These are phyloP conservation scores for Dendrobium huoshanense DNA, from an alignment of 106 monocot genomes.

Conservation along the genomic window DNA sequence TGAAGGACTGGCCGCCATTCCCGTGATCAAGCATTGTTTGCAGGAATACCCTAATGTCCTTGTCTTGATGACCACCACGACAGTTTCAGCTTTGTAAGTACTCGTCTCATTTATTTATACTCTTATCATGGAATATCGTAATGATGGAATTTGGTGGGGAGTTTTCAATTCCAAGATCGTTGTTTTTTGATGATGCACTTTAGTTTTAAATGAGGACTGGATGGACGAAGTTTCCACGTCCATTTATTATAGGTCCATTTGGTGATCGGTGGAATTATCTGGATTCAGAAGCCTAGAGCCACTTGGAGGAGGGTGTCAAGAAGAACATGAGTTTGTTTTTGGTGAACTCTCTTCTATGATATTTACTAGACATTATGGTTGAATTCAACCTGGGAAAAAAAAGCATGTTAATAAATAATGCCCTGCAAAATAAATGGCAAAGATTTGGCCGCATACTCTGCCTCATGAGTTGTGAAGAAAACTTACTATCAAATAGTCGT, in stretches of 20 bases:
- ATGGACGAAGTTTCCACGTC: neutral
- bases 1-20: conserved; percentile 81
- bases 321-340: no score
- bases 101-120: neutral
- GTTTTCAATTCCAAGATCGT: neutral
- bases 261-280: neutral
- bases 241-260: neutral
- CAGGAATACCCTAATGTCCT: conserved; percentile 20
- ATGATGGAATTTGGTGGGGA: neutral
- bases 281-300: neutral
- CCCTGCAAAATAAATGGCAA: no score
- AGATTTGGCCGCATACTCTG: no score
- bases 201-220: neutral
- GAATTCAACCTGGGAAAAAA: neutral
- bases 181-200: neutral
- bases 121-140: neutral
- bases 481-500: no score
- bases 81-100: conserved; percentile 78
- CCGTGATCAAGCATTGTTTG: conserved; percentile 67
- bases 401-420: no score
- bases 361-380: neutral
- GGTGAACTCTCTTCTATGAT: no score
- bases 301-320: neutral
- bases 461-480: no score
- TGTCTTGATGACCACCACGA: conserved; percentile 83